Conservation (phyloP, 1,284 basidiomycete genomes). For the Violaceomyces palustris region DNA sequence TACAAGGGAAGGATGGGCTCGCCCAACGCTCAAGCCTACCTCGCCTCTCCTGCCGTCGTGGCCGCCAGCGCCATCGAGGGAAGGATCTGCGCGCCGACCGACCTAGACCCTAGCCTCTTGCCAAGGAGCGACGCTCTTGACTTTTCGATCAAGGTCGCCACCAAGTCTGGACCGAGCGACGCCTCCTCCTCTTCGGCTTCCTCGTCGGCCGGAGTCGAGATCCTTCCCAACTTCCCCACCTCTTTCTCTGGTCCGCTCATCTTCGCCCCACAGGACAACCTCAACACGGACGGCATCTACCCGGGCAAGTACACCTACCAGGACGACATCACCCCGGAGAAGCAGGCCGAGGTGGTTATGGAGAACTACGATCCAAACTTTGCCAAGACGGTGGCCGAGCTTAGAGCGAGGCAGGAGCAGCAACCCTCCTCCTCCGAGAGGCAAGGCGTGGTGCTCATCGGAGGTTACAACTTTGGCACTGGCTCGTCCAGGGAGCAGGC, state of each 20-base stretch:
- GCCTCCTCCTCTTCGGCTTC: constrained; percentile 34
- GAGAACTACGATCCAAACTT: constrained; percentile 96
- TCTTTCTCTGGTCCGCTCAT: constrained; percentile 77
- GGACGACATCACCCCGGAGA: constrained; percentile 92
- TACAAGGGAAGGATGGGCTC: constrained; percentile 98
- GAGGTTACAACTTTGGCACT: constrained; percentile 98
- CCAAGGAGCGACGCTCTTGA: constrained; percentile 57
- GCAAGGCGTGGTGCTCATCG: constrained; percentile 71
- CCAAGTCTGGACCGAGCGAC: constrained; percentile 5
- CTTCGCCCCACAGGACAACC: constrained; percentile 92
- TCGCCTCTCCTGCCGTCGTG: constrained; percentile 92
- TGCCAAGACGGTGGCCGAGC: constrained; percentile 66
- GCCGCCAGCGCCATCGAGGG: constrained; percentile 91
- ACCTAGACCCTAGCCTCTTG: constrained; percentile 60
- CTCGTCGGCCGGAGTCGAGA: constrained; percentile 13
- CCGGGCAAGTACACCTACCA: constrained; percentile 99
- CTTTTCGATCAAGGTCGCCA: constrained; percentile 54
- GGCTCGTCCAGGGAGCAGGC: constrained; percentile 98
- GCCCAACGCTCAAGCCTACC: constrained; percentile 88
- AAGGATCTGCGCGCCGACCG: constrained; percentile 74
- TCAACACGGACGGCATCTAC: constrained; percentile 98
- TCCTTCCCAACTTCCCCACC: constrained; percentile 62
- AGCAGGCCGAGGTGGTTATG: constrained; percentile 88
- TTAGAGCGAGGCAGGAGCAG: constrained; percentile 56
- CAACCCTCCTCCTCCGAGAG: constrained; percentile 8